Evolutionary conservation across 202 grass and related monocot genomes (phyloP), one percentile per base, ranked within the genome.

Genomic region (Digitaria exilis): DNA sequence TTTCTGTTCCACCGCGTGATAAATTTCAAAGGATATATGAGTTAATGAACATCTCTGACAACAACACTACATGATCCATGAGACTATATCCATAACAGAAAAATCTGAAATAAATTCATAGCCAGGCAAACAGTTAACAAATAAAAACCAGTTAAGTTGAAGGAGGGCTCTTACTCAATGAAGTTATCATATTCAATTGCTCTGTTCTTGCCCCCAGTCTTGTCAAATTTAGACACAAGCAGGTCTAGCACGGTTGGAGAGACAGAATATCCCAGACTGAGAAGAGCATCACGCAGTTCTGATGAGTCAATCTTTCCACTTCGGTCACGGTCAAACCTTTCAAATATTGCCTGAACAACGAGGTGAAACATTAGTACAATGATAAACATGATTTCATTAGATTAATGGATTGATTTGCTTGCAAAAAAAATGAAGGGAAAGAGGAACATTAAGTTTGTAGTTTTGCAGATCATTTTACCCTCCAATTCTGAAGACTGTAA

Each of bases 401-500:
- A 4, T 56, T 57, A 57, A 29, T 4, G 18, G 2, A 50, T 43
- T 79, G 34, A 18, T 52, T 88, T 7, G 37, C 34, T 31, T 21
- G 5, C 29, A 39, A 42, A 71, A 5, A 84, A 67, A 37, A 37
- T 10, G 71, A 78, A 45, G n/a, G 3, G 75, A 39, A 39, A 80
- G 48, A 15, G 1, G 61, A 80, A 75, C 4, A 15, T 31, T 21
- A 69, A 81, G 64, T 9, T 39, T 37, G 35, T 0, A 37, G 35
- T 37, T 6, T 37, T 79, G 79, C 61, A 79, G 71, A 41, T 9
- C 75, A 50, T 87, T 69, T 85, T 84, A 99, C 96, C 84, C 96
- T 96, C 96, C 96, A 99, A 65, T 80, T 96, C 79, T 99, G 96
- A 87, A 99, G 96, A 84, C 96, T 96, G 84, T 92, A 94, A 70